Base-by-base conservation (phyloP, 495 filamentous ascomycete species). In the Aspergillus nanangensis region DNA sequence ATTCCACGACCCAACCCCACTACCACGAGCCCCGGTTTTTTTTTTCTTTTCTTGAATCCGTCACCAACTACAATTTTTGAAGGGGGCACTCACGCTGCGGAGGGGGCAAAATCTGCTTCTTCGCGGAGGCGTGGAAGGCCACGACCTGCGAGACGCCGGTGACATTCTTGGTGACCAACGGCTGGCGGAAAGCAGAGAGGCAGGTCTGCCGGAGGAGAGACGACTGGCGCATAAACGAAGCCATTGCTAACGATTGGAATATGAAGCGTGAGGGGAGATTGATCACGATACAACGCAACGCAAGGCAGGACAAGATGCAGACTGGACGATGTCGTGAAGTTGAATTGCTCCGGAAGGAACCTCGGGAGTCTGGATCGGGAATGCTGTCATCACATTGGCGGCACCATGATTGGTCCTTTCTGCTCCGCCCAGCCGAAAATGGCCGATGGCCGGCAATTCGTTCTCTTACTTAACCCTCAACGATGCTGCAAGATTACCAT, bases 121-220 rank as follows among this genome's bases (percentile, higher is more conserved):
- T 74, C 56, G 78, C 71, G 34, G 83, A 85, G 52, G 80, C 82
- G 62, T 89, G 85, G 78, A 91, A 90, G 57, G 80, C 81, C 25
- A 85, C 76, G 43, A 79, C 55, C 62, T 71, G 68, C 55, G 67
- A 70, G 44, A 67, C 57, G 38, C 63, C 67, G 32, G 45, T 45
- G 48, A 56, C 59, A 64, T 68, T 70, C 55, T 56, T 61, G 53
- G 57, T 61, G 47, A 63, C 57, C 47, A 70, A 48, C 37, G 66
- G 60, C 52, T 64, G 55, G 49, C 63, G 62, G 58, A 61, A 55
- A 49, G 60, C 62, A 55, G 67, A 63, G 42, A 69, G 67, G 53
- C 50, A 57, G 44, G 58, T 52, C 56, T 65, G 69, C 51, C 59
- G 58, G 47, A 68, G 59, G 52, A 63, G 57, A 37, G 53, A 47